Evolutionary conservation across 2,329 filamentous ascomycete species (phyloP).

Genomic region (Monascus ruber): DNA sequence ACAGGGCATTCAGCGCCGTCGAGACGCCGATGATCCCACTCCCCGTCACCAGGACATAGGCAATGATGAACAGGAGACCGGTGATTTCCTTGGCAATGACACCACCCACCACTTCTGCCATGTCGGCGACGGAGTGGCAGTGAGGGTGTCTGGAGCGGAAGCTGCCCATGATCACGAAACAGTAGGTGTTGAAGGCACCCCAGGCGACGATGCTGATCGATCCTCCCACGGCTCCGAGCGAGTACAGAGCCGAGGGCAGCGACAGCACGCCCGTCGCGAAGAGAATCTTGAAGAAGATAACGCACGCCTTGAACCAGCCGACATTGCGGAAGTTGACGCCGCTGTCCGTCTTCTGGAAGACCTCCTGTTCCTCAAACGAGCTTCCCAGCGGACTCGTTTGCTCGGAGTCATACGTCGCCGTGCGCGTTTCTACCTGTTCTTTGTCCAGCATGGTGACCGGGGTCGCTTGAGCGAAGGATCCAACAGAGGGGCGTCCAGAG

Average conservation of each 20-base stretch:
- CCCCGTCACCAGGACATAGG: constrained; percentile 46
- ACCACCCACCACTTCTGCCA: constrained; percentile 47
- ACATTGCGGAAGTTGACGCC: constrained; percentile 40
- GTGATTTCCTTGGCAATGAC: constrained; percentile 40
- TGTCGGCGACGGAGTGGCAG: constrained; percentile 46
- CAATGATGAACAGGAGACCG: constrained; percentile 46
- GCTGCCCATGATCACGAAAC: constrained; percentile 38
- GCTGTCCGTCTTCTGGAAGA: constrained; percentile 36
- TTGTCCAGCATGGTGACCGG: too few relatives aligned
- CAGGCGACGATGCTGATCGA: constrained; percentile 38
- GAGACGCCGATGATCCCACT: constrained; percentile 50
- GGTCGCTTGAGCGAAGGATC: too few relatives aligned
- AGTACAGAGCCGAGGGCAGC: constrained; percentile 39
- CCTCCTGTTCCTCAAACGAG: constrained; percentile 17
- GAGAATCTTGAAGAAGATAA: constrained; percentile 37
- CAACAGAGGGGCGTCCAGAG: too few relatives aligned
- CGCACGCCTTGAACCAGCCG: constrained; percentile 36
- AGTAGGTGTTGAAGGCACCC: constrained; percentile 39
- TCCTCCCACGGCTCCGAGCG: constrained; percentile 38
- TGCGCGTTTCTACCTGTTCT: too few relatives aligned
- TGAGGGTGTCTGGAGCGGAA: constrained; percentile 41
- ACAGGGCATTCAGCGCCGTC: constrained; percentile 49
- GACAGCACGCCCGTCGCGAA: constrained; percentile 41
- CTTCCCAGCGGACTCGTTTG: not conserved
- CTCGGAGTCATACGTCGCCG: not conserved